These are phyloP conservation scores for Peterozyma toletana DNA, from an alignment of 805 yeast species.

Conservation along the genomic window DNA sequence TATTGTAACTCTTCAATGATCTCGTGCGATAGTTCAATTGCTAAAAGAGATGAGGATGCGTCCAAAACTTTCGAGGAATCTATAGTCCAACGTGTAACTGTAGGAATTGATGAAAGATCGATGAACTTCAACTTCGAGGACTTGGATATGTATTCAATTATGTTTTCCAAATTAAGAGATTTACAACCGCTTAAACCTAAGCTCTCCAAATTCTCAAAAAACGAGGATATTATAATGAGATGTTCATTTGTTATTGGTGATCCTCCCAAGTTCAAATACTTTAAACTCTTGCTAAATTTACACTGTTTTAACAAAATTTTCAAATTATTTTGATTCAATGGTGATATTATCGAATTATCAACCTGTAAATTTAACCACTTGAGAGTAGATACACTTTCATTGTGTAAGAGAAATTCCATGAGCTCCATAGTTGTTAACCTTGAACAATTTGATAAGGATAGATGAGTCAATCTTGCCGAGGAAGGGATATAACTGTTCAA, in stretches of 20 bases:
- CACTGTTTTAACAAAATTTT: constrained; percentile 27
- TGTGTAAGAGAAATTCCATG: constrained; percentile 60
- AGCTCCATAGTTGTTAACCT: constrained; percentile 67
- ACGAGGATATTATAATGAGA: constrained; percentile 28
- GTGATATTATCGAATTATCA: constrained; percentile 45
- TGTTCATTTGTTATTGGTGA: constrained; percentile 35
- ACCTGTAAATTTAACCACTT: constrained; percentile 48
- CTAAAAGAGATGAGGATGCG: constrained; percentile 41
- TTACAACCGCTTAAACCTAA: constrained; percentile 33
- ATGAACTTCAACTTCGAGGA: constrained; percentile 36
- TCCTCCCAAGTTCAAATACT: constrained; percentile 46
- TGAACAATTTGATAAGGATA: constrained; percentile 60
- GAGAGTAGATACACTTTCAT: constrained; percentile 48
- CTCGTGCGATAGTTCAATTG: constrained; percentile 62
- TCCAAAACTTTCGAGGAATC: constrained; percentile 39
- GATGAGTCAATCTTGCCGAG: constrained; percentile 59
- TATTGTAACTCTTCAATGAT: constrained; percentile 34
- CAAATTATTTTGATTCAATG: constrained; percentile 37
- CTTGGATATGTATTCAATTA: constrained; percentile 25
- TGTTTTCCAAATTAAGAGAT: constrained; percentile 27
- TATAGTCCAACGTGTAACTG: constrained; percentile 52
- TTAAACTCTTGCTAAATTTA: constrained; percentile 34
- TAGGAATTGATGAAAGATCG: constrained; percentile 60
- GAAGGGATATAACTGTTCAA: constrained; percentile 45
- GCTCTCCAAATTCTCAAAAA: constrained; percentile 33